Conservation (phyloP, 2,329 filamentous ascomycete species). For the Rhynchosporium graminicola region DNA sequence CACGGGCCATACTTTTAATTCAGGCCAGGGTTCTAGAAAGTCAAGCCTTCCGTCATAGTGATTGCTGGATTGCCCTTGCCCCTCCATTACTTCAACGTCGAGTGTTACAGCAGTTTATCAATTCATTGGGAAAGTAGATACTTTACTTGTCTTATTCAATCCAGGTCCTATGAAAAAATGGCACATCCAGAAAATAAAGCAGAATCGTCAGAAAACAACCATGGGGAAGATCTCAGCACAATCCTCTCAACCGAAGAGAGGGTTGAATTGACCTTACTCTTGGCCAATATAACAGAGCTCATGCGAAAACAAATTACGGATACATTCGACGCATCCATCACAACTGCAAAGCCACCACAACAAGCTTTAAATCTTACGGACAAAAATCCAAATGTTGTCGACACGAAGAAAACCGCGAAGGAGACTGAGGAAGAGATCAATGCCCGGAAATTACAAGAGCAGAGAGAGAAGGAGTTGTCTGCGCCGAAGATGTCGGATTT, state of each 20-base stretch:
- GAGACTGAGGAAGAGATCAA: conserved; percentile 40
- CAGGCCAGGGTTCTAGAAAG: not conserved
- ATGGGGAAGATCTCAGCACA: conserved; percentile 36
- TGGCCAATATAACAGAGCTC: conserved; percentile 54
- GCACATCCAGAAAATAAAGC: conserved; percentile 24
- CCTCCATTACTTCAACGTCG: not conserved
- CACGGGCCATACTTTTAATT: not conserved
- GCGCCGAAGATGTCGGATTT: conserved; percentile 59
- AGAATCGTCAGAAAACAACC: conserved; percentile 19
- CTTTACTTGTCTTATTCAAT: not conserved
- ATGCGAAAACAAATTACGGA: conserved; percentile 55
- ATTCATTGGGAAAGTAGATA: not conserved
- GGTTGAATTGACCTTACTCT: conserved; percentile 52
- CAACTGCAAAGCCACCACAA: conserved; percentile 33
- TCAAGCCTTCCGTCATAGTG: not conserved
- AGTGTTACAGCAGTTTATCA: too few relatives aligned
- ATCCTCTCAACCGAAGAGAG: conserved; percentile 39
- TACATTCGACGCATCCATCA: conserved; percentile 49
- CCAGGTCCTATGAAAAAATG: conserved; percentile 27
- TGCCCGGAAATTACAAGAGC: conserved; percentile 37
- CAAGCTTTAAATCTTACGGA: conserved; percentile 39
- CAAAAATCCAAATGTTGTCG: conserved; percentile 43
- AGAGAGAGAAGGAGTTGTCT: conserved; percentile 51
- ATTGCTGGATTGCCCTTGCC: not conserved
- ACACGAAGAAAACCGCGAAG: conserved; percentile 35